Percentiles rank a stretch among this genome's conserved stretches.
Conservation (phyloP, 208 protist genomes). For the Sergeia podlipaevii region DNA sequence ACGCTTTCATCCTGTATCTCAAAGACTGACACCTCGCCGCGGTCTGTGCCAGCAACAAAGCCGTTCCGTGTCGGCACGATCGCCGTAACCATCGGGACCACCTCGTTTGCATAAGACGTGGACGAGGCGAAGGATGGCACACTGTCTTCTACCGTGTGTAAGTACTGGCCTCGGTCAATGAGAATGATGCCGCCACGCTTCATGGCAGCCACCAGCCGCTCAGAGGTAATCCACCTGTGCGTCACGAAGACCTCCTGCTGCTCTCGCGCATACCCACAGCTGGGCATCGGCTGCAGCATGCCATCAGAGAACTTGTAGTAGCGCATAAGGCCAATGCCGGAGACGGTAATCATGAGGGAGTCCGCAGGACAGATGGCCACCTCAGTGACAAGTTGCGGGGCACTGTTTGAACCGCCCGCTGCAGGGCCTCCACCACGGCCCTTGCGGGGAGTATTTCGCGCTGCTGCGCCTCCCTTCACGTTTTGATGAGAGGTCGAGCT, state of each 20-base stretch:
- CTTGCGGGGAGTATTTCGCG: too few species aligned
- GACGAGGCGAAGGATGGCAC: neutral
- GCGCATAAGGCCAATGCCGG: constrained; percentile 88
- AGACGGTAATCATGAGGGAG: constrained; percentile 85
- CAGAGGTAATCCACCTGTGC: constrained; percentile 85
- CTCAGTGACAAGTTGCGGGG: constrained; percentile 42
- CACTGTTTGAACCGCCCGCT: too few species aligned
- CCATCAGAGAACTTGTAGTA: constrained; percentile 91
- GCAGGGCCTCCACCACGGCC: too few species aligned
- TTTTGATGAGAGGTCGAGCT: too few species aligned
- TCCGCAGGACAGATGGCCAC: constrained; percentile 86
- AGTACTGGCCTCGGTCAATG: constrained; percentile 69
- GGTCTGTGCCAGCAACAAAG: constrained; percentile 62
- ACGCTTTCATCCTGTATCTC: constrained; percentile 23
- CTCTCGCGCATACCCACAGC: constrained; percentile 44
- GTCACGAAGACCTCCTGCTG: constrained; percentile 79
- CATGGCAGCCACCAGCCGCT: constrained; percentile 87
- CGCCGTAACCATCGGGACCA: constrained; percentile 23
- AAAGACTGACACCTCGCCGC: constrained; percentile 72
- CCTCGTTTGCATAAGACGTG: neutral
- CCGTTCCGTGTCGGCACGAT: constrained; percentile 49
- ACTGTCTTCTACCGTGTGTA: constrained; percentile 18
- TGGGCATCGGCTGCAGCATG: constrained; percentile 66
- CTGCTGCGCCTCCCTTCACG: too few species aligned
- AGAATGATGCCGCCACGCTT: constrained; percentile 79